Evolutionary conservation across 257 asterid genomes (phyloP).

Genomic region (Lycium barbarum): DNA sequence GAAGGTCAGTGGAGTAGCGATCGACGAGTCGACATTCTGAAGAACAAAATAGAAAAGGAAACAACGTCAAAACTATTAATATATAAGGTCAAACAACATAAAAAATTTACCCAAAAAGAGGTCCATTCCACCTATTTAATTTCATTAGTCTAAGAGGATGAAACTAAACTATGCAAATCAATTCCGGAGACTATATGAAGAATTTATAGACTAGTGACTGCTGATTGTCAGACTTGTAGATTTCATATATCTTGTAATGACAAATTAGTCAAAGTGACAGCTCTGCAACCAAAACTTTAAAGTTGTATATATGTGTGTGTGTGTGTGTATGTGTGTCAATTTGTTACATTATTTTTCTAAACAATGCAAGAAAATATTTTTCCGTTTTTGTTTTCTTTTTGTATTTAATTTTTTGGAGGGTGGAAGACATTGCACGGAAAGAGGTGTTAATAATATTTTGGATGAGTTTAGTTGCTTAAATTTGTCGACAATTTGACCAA

Average conservation of each 20-base stretch:
- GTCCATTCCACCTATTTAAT: background rate
- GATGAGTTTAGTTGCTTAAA: background rate
- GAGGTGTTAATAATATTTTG: too few relatives aligned
- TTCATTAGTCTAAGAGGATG: background rate
- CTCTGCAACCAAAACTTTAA: background rate
- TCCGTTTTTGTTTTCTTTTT: too few relatives aligned
- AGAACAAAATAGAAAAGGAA: background rate
- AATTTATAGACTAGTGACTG: background rate
- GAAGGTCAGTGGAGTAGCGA: background rate
- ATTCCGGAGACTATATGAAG: background rate
- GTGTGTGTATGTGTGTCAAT: background rate
- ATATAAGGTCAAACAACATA: background rate
- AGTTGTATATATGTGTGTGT: background rate
- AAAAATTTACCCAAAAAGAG: background rate
- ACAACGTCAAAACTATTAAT: background rate
- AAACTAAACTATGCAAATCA: background rate
- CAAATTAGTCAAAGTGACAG: background rate
- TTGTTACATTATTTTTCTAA: background rate
- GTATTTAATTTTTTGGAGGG: background rate
- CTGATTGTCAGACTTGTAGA: background rate
- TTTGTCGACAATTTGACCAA: background rate
- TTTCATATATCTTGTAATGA: background rate
- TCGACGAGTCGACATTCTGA: constrained; percentile 6
- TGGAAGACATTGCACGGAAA: too few relatives aligned
- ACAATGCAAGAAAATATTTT: too few relatives aligned